A percentile compares a stretch with the other conserved stretches of the same genome.
Evolutionary conservation across 345 rosid genomes (phyloP).

Genomic region (Limnanthes douglasii): DNA sequence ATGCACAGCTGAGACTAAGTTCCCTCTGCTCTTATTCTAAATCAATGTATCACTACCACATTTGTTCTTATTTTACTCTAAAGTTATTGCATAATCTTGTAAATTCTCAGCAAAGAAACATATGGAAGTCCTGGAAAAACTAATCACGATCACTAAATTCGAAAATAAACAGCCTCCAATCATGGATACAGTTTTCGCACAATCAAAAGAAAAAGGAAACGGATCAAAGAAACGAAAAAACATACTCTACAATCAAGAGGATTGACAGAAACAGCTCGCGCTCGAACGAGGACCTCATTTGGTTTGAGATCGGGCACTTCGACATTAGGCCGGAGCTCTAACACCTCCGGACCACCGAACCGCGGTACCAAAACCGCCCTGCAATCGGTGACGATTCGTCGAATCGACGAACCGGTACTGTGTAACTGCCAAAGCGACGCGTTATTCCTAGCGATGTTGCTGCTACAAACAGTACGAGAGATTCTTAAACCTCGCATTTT

Average conservation of each 20-base stretch:
- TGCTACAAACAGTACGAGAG: not conserved
- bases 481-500: conserved; percentile 18
- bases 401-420: conserved; percentile 11
- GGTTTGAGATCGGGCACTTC: conserved; percentile 65
- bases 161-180: no score
- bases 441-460: not conserved
- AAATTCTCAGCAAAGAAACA: no score
- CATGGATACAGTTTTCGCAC: no score
- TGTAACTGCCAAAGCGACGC: conserved; percentile 5
- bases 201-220: conserved; percentile 7
- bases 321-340: conserved; percentile 59
- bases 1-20: no score
- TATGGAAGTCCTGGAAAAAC: no score
- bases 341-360: conserved; percentile 83
- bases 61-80: no score
- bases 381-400: conserved; percentile 51
- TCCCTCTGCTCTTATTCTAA: no score
- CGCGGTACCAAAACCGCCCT: conserved; percentile 79
- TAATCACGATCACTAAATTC: no score
- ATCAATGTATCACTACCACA: no score
- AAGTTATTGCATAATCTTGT: no score
- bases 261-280: conserved; percentile 80
- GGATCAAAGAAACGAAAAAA: conserved; percentile 5
- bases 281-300: conserved; percentile 68
- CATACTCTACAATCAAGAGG: conserved; percentile 91